phyloP scores from a whole-genome alignment of 2,329 filamentous ascomycete genomes.

The Hypoxylon rubiginosum region DNA sequence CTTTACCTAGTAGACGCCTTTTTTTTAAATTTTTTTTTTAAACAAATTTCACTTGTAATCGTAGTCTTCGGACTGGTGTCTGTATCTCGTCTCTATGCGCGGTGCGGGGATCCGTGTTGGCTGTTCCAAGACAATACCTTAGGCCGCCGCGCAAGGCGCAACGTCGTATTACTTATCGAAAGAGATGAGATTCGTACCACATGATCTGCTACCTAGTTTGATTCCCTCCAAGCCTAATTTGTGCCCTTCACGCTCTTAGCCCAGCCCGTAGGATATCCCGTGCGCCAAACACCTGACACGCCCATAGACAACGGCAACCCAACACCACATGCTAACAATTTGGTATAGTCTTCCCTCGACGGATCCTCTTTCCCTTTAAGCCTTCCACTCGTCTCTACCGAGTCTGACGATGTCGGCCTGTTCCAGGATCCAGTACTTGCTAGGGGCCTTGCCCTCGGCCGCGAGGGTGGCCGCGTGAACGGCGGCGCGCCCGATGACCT shows the following conservation, averaged over 20 bases:
- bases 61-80: too few species aligned
- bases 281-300: conserved; percentile 4
- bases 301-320: neutral
- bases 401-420: conserved; percentile 74
- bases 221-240: neutral
- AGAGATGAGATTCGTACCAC: neutral
- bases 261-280: neutral
- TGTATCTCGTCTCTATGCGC: too few species aligned
- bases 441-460: conserved; percentile 69
- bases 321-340: neutral
- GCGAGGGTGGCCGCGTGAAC: conserved; percentile 71
- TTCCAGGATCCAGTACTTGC: conserved; percentile 72
- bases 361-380: conserved; percentile 15
- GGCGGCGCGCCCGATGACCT: conserved; percentile 77
- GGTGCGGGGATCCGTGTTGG: too few species aligned
- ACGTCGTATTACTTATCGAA: neutral
- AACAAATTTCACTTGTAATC: too few species aligned
- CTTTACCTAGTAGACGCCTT: too few species aligned
- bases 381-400: conserved; percentile 71
- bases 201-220: neutral
- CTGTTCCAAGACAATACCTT: too few species aligned
- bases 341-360: neutral
- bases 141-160: too few species aligned
- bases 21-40: too few species aligned
- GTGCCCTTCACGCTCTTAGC: neutral